Percentiles rank a stretch among this genome's conserved stretches.
Conservation (phyloP, 306 rosid genomes). For the Cicer chorassanicum region DNA sequence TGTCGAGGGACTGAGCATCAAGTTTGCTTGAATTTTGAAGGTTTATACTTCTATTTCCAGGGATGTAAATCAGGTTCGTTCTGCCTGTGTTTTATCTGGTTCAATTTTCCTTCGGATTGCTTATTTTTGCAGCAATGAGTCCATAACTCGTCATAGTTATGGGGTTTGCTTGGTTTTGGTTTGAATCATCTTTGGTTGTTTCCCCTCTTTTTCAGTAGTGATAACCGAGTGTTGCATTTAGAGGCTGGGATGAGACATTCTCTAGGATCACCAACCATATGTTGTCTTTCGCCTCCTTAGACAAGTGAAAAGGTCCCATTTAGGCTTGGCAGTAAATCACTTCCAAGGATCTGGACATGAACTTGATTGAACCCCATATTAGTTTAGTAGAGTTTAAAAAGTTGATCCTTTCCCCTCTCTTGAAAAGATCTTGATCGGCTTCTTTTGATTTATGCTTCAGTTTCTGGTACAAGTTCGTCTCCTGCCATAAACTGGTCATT, state of each 20-base stretch:
- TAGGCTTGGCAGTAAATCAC: neutral
- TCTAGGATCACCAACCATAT: neutral
- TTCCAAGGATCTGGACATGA: constrained; percentile 1
- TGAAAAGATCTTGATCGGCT: neutral
- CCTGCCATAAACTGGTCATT: neutral
- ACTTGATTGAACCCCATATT: neutral
- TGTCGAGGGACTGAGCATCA: neutral
- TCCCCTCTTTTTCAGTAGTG: neutral
- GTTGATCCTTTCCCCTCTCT: neutral
- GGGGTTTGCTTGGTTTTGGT: constrained; percentile 4
- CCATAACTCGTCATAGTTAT: neutral
- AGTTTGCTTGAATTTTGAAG: neutral
- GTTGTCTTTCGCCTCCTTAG: neutral
- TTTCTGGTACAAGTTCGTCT: constrained; percentile 5
- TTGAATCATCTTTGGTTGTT: neutral
- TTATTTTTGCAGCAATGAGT: neutral
- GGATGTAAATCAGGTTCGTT: neutral
- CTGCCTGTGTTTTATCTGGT: constrained; percentile 5
- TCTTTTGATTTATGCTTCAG: neutral
- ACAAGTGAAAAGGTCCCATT: neutral
- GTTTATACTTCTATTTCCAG: neutral
- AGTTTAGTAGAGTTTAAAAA: neutral
- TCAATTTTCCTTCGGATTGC: neutral
- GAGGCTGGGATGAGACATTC: neutral
- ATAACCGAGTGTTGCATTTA: neutral